Percentiles rank a stretch among this genome's conserved stretches.
phyloP scores from a whole-genome alignment of 2,329 filamentous ascomycete species.

The Epichloe hybrida region DNA sequence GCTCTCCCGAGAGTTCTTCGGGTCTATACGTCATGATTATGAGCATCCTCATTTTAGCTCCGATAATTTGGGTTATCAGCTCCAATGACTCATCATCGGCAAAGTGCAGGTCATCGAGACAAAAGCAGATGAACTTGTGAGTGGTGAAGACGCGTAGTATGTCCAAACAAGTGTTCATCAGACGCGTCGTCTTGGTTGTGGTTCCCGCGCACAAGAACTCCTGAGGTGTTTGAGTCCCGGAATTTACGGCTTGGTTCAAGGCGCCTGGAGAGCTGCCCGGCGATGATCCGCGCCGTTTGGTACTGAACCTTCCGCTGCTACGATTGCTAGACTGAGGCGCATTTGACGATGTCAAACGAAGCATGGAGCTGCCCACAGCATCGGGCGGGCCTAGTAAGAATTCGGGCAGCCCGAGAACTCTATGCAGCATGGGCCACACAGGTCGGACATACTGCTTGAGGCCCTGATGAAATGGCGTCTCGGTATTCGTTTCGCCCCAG shows the following conservation, averaged over 20 bases:
- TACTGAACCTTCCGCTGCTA: conserved; percentile 17
- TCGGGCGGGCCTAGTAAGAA: conserved; percentile 49
- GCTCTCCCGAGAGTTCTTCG: conserved; percentile 46
- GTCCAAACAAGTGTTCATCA: conserved; percentile 82
- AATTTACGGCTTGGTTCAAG: conserved; percentile 17
- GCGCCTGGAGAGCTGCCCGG: conserved; percentile 30
- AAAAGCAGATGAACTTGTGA: conserved; percentile 79
- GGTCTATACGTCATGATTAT: conserved; percentile 65
- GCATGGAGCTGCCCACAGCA: conserved; percentile 6
- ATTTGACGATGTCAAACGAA: conserved; percentile 1
- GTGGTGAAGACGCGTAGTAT: conserved; percentile 69
- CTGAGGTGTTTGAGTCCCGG: conserved; percentile 38
- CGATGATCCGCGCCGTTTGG: conserved; percentile 35
- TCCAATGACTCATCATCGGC: conserved; percentile 81
- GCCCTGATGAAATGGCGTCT: conserved; percentile 47
- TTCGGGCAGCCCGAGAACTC: conserved; percentile 49
- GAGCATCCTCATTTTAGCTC: conserved; percentile 66
- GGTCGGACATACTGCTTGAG: conserved; percentile 50
- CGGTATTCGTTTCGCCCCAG: conserved; percentile 52
- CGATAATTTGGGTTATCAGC: conserved; percentile 67
- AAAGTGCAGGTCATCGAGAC: conserved; percentile 80
- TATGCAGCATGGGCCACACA: conserved; percentile 51
- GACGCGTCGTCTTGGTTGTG: conserved; percentile 52
- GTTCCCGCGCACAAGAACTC: conserved; percentile 46
- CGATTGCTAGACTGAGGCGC: conserved; percentile 8